phyloP scores from a whole-genome alignment of 768 basidiomycete genomes.

The Mycena epipterygia region DNA sequence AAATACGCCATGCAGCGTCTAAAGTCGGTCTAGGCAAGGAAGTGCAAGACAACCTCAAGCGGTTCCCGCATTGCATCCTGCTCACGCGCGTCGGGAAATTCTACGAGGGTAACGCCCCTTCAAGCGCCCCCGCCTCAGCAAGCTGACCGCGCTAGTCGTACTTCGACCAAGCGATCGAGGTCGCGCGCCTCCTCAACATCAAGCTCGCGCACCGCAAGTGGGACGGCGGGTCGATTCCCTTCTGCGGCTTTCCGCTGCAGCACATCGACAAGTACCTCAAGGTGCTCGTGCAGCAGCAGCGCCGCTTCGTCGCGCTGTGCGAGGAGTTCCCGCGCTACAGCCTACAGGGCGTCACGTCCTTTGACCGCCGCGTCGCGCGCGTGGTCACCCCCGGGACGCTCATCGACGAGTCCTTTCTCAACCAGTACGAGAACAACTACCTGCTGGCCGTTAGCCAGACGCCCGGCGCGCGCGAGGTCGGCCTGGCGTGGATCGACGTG shows the following conservation, averaged over 20 bases:
- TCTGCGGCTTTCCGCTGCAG: conserved; percentile 92
- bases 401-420: conserved; percentile 91
- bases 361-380: conserved; percentile 86
- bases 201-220: conserved; percentile 85
- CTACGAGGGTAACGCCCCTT: conserved; percentile 78
- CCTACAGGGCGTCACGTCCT: conserved; percentile 65
- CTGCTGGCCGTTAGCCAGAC: conserved; percentile 73
- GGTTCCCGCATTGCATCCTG: conserved; percentile 90
- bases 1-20: neutral
- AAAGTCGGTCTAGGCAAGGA: conserved; percentile 69
- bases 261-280: conserved; percentile 92
- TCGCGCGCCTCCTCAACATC: conserved; percentile 83
- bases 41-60: conserved; percentile 77
- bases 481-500: conserved; percentile 94
- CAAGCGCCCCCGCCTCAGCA: conserved; percentile 7
- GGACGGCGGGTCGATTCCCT: conserved; percentile 76
- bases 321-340: conserved; percentile 84
- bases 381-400: conserved; percentile 95
- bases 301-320: conserved; percentile 91
- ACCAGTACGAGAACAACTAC: conserved; percentile 91
- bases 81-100: conserved; percentile 95
- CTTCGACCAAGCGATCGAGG: conserved; percentile 89
- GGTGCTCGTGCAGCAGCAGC: conserved; percentile 84
- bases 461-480: conserved; percentile 50
- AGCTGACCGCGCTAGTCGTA: conserved; percentile 75